Conservation (phyloP, 768 basidiomycete genomes). For the Podaxis carcinomalis region DNA sequence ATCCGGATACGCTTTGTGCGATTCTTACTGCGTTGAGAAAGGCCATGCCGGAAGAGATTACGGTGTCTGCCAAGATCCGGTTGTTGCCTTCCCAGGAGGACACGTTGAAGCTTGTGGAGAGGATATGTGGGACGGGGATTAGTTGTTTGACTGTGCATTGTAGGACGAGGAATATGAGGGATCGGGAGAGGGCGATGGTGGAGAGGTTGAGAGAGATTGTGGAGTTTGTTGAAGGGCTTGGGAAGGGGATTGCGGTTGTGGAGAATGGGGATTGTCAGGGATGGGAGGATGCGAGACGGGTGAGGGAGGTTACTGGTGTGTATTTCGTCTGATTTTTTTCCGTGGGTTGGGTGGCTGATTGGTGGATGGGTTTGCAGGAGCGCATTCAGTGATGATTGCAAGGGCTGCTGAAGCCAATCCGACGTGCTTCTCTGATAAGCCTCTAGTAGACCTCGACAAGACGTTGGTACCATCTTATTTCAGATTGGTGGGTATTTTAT, state of each 20-base stretch:
- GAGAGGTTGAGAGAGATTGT: conserved; percentile 82
- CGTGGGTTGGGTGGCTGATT: not conserved
- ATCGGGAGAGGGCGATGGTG: conserved; percentile 72
- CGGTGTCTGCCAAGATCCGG: conserved; percentile 93
- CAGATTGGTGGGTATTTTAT: conserved; percentile 48
- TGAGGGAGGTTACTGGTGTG: conserved; percentile 67
- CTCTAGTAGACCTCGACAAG: conserved; percentile 63
- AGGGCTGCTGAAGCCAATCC: conserved; percentile 93
- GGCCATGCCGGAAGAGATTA: conserved; percentile 70
- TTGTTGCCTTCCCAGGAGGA: conserved; percentile 82
- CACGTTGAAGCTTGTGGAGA: conserved; percentile 84
- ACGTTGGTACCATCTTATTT: conserved; percentile 71
- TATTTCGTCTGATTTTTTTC: conserved; percentile 21
- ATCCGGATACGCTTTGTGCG: conserved; percentile 85
- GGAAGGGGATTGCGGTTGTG: conserved; percentile 79
- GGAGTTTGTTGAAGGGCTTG: conserved; percentile 71
- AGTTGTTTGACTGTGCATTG: conserved; percentile 92
- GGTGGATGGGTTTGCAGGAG: conserved; percentile 38
- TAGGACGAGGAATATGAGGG: conserved; percentile 88
- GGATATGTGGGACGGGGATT: conserved; percentile 85
- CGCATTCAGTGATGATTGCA: conserved; percentile 94
- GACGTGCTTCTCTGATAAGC: conserved; percentile 72
- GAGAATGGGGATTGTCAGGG: conserved; percentile 92
- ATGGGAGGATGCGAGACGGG: conserved; percentile 72
- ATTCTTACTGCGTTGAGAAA: conserved; percentile 78